Evolutionary conservation across 768 basidiomycete genomes (phyloP), one percentile per base, ranked within the genome.

Genomic region (Boletus reticuloceps): DNA sequence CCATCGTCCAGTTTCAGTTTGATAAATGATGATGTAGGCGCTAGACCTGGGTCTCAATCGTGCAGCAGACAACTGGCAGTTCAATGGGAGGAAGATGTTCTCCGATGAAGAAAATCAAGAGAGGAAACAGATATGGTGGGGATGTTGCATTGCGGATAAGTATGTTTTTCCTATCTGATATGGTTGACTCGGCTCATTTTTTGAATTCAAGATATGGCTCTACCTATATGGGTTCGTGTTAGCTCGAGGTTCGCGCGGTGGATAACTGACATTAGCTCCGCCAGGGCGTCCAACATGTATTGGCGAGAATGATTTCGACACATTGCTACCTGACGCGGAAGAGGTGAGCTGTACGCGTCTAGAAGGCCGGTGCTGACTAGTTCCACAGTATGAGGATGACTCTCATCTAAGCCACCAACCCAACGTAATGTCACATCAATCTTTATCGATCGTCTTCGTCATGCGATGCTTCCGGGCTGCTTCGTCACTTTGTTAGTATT

Each of bases 1-100:
- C 13, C 40, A 19, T 43, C 19, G 41, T 22, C 29, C 16, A 16
- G 9, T 55, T 43, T 20, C 42, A 12, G 40, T 22, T 49, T 63
- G 27, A 60, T 38, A 17, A 40, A 48, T 48, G 20, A 31, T 47
- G 14, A 53, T 50, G 22, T 56, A 90, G 88, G 91, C 91, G 0
- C 79, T 85, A 58, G 91, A 94, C 66, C 73, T 93, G 16, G 91
- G 91, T 32, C 74, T 94, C 58, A 90, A 94, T 64, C 87, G 88
- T 29, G 82, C 89, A 60, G 82, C 89, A 5, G 82, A 85, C 25
- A 82, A 79, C 51, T 94, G 91, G 89, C 83, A 83, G 62, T 77
- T 80, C 50, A 75, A 82, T 53, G 83, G 82, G 14, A 78, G 75
- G 45, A 77, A 78, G 53, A 68, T 91, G 36, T 89, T 91, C 60